Percentiles rank a stretch among this genome's conserved stretches.
Conservation (phyloP, 169 alveolate genomes). For the Cryptosporidium canis region DNA sequence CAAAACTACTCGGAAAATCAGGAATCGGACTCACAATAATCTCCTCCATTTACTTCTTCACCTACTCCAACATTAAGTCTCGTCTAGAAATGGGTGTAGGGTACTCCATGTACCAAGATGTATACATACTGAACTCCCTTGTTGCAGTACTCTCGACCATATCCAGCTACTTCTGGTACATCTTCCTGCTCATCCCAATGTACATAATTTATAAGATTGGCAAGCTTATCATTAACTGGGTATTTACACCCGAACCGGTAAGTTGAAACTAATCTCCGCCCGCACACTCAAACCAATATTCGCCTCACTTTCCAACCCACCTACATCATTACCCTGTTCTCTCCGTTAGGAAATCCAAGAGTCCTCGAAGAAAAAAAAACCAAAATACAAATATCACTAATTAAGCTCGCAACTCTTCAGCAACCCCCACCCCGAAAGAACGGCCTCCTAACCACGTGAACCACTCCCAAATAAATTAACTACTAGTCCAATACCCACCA, state of each 20-base stretch:
- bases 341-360: slow-evolving; percentile 12
- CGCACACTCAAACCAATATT: background rate
- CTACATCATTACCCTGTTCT: background rate
- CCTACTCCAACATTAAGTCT: slow-evolving; percentile 46
- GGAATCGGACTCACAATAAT: slow-evolving; percentile 27
- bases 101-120: slow-evolving; percentile 65
- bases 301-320: too few relatives aligned
- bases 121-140: slow-evolving; percentile 51
- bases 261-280: background rate
- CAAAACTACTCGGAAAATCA: background rate
- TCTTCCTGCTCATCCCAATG: slow-evolving; percentile 50
- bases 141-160: slow-evolving; percentile 34
- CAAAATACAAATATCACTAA: background rate
- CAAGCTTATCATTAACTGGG: slow-evolving; percentile 55
- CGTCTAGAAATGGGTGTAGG: slow-evolving; percentile 57
- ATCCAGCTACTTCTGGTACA: slow-evolving; percentile 55
- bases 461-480: too few relatives aligned
- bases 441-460: too few relatives aligned
- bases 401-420: too few relatives aligned
- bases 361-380: slow-evolving; percentile 1
- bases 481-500: too few relatives aligned
- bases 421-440: too few relatives aligned
- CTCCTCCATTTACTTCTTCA: slow-evolving; percentile 10
- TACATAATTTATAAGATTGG: slow-evolving; percentile 28
- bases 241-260: slow-evolving; percentile 73